Evolutionary conservation across 2,329 filamentous ascomycete genomes (phyloP).

Genomic region (Shiraia sp.): DNA sequence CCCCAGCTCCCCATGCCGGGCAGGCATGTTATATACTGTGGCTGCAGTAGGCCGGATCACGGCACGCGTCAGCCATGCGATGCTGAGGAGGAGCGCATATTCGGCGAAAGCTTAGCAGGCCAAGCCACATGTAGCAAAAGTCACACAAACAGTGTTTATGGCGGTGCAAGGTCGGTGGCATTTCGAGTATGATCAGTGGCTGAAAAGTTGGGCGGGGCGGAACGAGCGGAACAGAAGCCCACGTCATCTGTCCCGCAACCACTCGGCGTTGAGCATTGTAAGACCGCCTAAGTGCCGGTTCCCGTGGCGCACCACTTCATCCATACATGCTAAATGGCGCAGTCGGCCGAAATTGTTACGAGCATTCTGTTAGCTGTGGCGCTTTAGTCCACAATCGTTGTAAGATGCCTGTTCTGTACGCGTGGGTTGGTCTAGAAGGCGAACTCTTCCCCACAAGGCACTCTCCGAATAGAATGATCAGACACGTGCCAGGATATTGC

Average conservation of each 20-base stretch:
- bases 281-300: too few species aligned
- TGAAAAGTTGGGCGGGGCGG: slow-evolving; percentile 9
- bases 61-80: slow-evolving; percentile 16
- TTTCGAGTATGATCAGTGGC: slow-evolving; percentile 8
- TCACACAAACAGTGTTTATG: slow-evolving; percentile 10
- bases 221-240: slow-evolving; percentile 15
- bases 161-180: not conserved
- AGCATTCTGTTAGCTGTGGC: too few species aligned
- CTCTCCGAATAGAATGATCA: too few species aligned
- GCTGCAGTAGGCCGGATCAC: slow-evolving; percentile 7
- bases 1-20: not conserved
- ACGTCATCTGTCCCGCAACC: slow-evolving; percentile 2
- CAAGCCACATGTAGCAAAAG: slow-evolving; percentile 12
- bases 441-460: too few species aligned
- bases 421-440: too few species aligned
- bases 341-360: too few species aligned
- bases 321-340: too few species aligned
- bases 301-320: too few species aligned
- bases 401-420: too few species aligned
- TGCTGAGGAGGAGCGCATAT: slow-evolving; percentile 4
- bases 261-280: too few species aligned
- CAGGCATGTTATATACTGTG: slow-evolving; percentile 5
- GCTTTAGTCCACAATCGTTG: too few species aligned
- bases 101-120: slow-evolving; percentile 13
- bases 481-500: too few species aligned